Percentiles rank a stretch among this genome's conserved stretches.
These are phyloP conservation scores for Dactylellina drechsleri DNA, from an alignment of 2,329 filamentous ascomycete species.

Conservation along the genomic window DNA sequence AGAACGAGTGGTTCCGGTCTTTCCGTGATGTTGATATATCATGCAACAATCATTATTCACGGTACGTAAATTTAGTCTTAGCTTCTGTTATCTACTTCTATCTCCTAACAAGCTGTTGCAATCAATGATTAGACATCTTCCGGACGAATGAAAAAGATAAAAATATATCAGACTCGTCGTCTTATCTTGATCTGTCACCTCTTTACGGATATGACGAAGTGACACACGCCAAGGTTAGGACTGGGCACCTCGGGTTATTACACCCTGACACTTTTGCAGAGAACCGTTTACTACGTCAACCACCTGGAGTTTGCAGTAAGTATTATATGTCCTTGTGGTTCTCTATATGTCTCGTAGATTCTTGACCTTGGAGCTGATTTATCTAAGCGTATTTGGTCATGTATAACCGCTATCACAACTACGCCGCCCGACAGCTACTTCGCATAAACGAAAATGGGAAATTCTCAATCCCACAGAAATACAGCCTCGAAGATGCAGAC, in stretches of 20 bases:
- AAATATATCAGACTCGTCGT: conserved; percentile 74
- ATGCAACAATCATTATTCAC: conserved; percentile 75
- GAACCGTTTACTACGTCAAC: conserved; percentile 72
- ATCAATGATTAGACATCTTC: conserved; percentile 68
- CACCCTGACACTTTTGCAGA: conserved; percentile 78
- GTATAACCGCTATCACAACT: conserved; percentile 77
- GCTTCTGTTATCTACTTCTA: background rate
- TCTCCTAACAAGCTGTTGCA: background rate
- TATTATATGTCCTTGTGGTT: background rate
- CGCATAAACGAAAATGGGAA: conserved; percentile 74
- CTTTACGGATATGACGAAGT: conserved; percentile 75
- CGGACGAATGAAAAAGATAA: conserved; percentile 72
- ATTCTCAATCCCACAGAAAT: conserved; percentile 65
- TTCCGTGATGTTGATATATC: conserved; percentile 78
- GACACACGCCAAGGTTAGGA: conserved; percentile 72
- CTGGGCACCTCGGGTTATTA: conserved; percentile 73
- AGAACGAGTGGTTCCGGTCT: conserved; percentile 76
- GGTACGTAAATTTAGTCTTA: conserved; percentile 59
- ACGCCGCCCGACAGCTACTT: conserved; percentile 71
- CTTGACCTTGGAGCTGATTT: background rate
- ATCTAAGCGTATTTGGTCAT: conserved; percentile 66
- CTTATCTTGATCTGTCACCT: conserved; percentile 78
- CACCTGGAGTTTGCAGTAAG: conserved; percentile 74
- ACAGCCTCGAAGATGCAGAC: conserved; percentile 61
- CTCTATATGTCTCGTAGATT: background rate